Evolutionary conservation across 352 stramenopile species (phyloP).

Genomic region (Halophytophthora batemanensis): DNA sequence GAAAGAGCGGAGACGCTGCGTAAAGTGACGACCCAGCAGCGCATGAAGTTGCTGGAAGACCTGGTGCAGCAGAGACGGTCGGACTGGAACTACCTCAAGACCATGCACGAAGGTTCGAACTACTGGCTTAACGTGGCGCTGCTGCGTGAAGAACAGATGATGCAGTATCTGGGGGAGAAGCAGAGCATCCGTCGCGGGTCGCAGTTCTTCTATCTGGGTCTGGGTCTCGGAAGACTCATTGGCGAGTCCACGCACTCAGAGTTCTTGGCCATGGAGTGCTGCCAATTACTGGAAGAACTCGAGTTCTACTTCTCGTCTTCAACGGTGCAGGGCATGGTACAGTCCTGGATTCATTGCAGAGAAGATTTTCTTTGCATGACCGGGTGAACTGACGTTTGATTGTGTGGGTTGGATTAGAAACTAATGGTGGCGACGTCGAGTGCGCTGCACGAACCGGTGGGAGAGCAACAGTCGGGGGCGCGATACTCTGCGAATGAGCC

Average conservation of each 20-base stretch:
- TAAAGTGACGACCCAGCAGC: constrained; percentile 61
- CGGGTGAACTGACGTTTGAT: neutral
- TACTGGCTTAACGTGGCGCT: constrained; percentile 83
- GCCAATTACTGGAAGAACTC: constrained; percentile 81
- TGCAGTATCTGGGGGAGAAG: constrained; percentile 57
- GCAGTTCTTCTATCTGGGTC: constrained; percentile 80
- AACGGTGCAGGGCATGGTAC: constrained; percentile 77
- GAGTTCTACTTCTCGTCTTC: constrained; percentile 82
- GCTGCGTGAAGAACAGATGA: constrained; percentile 63
- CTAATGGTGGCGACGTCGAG: constrained; percentile 78
- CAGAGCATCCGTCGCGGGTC: constrained; percentile 52
- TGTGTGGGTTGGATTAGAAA: constrained; percentile 41
- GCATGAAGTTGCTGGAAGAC: constrained; percentile 69
- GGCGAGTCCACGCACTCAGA: constrained; percentile 50
- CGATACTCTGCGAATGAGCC: constrained; percentile 50
- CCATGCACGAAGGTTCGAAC: constrained; percentile 75
- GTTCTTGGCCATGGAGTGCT: constrained; percentile 65
- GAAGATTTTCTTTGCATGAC: neutral
- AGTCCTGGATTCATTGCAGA: neutral
- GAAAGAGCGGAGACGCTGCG: constrained; percentile 30
- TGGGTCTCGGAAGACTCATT: constrained; percentile 64
- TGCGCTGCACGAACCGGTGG: constrained; percentile 55
- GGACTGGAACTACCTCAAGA: constrained; percentile 81
- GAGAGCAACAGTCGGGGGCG: constrained; percentile 29
- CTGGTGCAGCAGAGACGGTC: constrained; percentile 67